These are phyloP conservation scores for Podospora didyma DNA, from an alignment of 495 filamentous ascomycete species.

Conservation along the genomic window DNA sequence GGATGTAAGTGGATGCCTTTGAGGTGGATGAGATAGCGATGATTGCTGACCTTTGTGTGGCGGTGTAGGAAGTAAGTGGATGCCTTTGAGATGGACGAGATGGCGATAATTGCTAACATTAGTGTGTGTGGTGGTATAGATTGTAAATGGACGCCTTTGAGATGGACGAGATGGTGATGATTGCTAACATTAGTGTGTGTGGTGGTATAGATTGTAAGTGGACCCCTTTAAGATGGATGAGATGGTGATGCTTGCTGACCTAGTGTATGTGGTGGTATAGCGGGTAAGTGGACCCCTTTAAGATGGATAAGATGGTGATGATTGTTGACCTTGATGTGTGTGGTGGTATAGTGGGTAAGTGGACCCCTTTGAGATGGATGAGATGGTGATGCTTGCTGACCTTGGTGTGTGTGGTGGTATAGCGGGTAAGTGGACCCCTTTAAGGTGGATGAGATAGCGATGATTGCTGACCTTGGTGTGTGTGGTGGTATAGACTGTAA, in stretches of 20 bases:
- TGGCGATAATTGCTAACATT: not conserved
- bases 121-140: not conserved
- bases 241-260: not conserved
- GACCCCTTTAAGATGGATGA: not conserved
- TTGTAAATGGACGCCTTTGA: not conserved
- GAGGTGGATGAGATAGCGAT: not conserved
- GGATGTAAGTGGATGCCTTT: not conserved
- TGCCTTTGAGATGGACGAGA: not conserved
- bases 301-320: constrained; percentile 2
- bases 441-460: constrained; percentile 1
- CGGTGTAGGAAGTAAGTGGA: not conserved
- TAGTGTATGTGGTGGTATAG: not conserved
- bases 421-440: constrained; percentile 1
- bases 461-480: constrained; percentile 3
- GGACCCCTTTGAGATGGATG: not conserved
- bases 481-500: constrained; percentile 3
- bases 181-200: not conserved
- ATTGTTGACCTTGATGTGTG: constrained; percentile 3
- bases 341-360: constrained; percentile 4
- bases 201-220: not conserved
- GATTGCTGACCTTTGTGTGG: not conserved
- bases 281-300: not conserved
- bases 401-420: constrained; percentile 2
- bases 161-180: not conserved
- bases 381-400: constrained; percentile 1